Percentiles rank a stretch among this genome's conserved stretches.
phyloP scores from a whole-genome alignment of 352 stramenopile genomes.

The Globisporangium lucens region DNA sequence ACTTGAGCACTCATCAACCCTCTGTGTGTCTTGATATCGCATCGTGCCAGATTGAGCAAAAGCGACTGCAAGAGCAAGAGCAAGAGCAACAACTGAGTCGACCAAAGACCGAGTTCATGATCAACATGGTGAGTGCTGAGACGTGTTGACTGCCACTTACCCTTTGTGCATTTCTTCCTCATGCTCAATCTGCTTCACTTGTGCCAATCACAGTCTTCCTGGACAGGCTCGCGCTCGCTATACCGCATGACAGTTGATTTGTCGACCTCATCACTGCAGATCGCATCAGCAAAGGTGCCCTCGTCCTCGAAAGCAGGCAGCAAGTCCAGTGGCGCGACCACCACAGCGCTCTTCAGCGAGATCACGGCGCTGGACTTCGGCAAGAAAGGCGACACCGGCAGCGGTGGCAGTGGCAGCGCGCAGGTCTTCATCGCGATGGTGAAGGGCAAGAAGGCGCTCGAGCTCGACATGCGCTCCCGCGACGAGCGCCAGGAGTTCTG shows the following conservation, averaged over 20 bases:
- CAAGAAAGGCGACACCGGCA: conserved; percentile 6
- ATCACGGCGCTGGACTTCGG: conserved; percentile 37
- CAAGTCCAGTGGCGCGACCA: conserved; percentile 23
- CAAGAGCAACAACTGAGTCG: conserved; percentile 1
- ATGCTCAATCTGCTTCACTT: background rate
- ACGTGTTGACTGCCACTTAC: background rate
- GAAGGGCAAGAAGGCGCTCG: conserved; percentile 27
- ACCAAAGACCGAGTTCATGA: conserved; percentile 32
- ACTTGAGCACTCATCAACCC: background rate
- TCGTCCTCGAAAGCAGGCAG: conserved; percentile 24
- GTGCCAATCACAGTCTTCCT: conserved; percentile 27
- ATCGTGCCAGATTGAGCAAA: conserved; percentile 2
- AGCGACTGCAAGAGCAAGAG: background rate
- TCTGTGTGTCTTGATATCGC: background rate
- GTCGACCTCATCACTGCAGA: conserved; percentile 18
- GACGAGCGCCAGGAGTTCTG: conserved; percentile 34
- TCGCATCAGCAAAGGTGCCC: conserved; percentile 26
- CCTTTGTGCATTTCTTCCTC: background rate
- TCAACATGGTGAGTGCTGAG: conserved; percentile 38
- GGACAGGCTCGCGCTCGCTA: conserved; percentile 39
- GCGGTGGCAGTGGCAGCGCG: background rate
- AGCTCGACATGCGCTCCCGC: conserved; percentile 45
- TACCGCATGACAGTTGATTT: conserved; percentile 36
- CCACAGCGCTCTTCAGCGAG: conserved; percentile 27
- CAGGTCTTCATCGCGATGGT: conserved; percentile 19